A percentile compares a stretch with the other conserved stretches of the same genome.
Conservation (phyloP, 371 early-diverging fungal species). For the Phascolomyces articulosus region DNA sequence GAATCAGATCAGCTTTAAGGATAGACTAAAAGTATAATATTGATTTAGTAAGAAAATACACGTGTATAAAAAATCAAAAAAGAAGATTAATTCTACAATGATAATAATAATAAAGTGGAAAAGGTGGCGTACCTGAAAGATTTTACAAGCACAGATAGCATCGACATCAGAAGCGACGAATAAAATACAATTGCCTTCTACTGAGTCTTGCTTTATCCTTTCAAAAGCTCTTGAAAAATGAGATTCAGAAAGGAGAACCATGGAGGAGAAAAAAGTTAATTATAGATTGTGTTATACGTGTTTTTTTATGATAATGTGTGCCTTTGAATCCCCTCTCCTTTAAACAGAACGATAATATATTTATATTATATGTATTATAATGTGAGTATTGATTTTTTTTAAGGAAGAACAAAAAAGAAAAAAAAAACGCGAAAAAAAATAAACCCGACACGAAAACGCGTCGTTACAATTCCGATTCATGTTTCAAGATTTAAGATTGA, state of each 20-base stretch:
- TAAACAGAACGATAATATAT: no score
- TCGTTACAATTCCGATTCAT: no score
- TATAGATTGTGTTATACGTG: no score
- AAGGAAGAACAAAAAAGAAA: neutral
- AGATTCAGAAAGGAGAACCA: constrained; percentile 47
- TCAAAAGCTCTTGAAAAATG: constrained; percentile 50
- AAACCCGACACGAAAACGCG: no score
- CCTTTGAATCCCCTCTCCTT: no score
- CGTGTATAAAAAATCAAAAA: no score
- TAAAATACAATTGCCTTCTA: constrained; percentile 58
- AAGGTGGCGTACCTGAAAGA: constrained; percentile 66
- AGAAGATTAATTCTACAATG: no score
- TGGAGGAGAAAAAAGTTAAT: neutral
- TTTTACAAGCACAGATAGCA: constrained; percentile 83
- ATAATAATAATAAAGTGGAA: neutral
- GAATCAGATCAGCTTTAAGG: constrained; percentile 74
- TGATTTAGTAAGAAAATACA: constrained; percentile 1
- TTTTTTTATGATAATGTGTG: no score
- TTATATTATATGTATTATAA: neutral
- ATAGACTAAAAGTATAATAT: constrained; percentile 44
- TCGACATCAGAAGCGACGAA: constrained; percentile 87
- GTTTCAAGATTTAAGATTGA: no score
- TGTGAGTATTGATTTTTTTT: neutral
- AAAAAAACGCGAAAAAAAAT: no score
- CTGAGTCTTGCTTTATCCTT: constrained; percentile 46